These are phyloP conservation scores for Melampsora allii-populina DNA, from an alignment of 1,284 basidiomycete genomes.

Conservation along the genomic window DNA sequence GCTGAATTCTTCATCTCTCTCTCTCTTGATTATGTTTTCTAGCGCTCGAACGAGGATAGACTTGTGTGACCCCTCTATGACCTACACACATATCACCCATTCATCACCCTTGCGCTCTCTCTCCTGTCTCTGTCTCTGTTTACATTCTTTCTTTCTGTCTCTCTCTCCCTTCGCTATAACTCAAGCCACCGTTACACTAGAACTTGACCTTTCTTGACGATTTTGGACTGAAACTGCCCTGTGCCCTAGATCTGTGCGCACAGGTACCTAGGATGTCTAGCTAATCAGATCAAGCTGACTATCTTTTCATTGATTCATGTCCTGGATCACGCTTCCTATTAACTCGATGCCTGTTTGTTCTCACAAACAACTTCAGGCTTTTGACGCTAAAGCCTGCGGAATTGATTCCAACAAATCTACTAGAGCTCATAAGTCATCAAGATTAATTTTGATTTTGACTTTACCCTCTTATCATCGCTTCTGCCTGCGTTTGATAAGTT, in stretches of 20 bases:
- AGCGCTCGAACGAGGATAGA: not conserved
- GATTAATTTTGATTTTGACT: no score
- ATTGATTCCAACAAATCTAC: not conserved
- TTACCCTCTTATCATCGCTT: not conserved
- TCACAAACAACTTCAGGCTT: not conserved
- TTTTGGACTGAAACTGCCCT: conserved; percentile 7
- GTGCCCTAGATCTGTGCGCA: conserved; percentile 1
- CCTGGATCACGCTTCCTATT: not conserved
- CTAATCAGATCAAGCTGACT: not conserved
- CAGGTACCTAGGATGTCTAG: not conserved
- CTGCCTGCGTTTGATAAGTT: conserved; percentile 2
- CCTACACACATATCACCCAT: not conserved
- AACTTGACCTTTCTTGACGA: not conserved
- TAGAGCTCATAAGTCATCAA: no score
- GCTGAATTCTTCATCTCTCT: not conserved
- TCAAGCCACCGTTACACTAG: not conserved
- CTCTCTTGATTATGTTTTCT: not conserved
- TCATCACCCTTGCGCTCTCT: not conserved
- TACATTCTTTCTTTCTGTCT: not conserved
- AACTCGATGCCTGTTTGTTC: not conserved
- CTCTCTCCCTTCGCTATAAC: not conserved
- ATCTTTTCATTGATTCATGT: not conserved
- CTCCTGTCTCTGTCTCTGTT: not conserved
- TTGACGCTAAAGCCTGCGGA: not conserved
- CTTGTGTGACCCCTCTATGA: not conserved